Evolutionary conservation across 139 green algal genomes (phyloP).

Genomic region (Picochlorum costavermella): DNA sequence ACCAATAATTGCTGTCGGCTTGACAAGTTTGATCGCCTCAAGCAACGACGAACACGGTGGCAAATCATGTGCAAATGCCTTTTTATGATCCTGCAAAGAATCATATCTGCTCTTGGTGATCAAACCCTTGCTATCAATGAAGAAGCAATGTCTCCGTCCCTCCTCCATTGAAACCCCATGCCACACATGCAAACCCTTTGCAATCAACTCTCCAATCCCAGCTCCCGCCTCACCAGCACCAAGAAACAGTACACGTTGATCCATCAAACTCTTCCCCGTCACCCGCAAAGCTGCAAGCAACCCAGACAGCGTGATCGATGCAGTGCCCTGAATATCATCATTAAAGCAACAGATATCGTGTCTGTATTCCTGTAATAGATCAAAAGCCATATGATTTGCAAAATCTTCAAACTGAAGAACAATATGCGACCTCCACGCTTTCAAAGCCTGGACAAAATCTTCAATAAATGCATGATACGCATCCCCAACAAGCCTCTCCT

Average conservation of each 20-base stretch:
- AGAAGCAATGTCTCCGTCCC: constrained; percentile 48
- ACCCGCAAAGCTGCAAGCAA: constrained; percentile 58
- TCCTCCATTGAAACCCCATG: constrained; percentile 38
- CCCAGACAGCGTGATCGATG: constrained; percentile 65
- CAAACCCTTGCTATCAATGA: constrained; percentile 73
- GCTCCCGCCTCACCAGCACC: constrained; percentile 66
- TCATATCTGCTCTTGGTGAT: constrained; percentile 36
- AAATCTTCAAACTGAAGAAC: constrained; percentile 91
- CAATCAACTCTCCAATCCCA: constrained; percentile 71
- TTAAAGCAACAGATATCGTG: constrained; percentile 73
- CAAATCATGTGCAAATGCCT: constrained; percentile 70
- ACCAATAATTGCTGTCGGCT: constrained; percentile 53
- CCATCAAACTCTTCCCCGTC: constrained; percentile 29
- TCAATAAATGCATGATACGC: constrained; percentile 51
- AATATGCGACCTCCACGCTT: constrained; percentile 47
- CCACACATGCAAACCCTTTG: constrained; percentile 27
- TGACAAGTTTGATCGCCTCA: constrained; percentile 28
- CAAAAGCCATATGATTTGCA: constrained; percentile 68
- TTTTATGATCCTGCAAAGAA: constrained; percentile 71
- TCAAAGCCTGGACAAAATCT: constrained; percentile 48
- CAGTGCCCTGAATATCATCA: constrained; percentile 79
- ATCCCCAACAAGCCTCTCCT: constrained; percentile 22
- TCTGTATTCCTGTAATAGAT: constrained; percentile 55
- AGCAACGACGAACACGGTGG: constrained; percentile 32
- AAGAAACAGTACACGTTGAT: constrained; percentile 63